Evolutionary conservation across 208 protist genomes (phyloP).

Genomic region (Trypanosoma melophagium): DNA sequence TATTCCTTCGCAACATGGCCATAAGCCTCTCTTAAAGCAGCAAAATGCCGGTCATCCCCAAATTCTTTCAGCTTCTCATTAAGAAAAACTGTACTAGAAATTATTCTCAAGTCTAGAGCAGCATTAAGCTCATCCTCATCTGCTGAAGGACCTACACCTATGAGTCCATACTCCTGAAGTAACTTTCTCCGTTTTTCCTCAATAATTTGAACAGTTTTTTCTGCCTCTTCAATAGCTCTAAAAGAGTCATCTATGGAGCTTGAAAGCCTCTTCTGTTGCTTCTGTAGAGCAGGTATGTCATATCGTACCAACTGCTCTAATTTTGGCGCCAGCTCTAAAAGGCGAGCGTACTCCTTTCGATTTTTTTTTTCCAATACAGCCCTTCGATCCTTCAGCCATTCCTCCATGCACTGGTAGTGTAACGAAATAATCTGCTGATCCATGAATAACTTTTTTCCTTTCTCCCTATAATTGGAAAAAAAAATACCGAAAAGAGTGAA

Average conservation of each 20-base stretch:
- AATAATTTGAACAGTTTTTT: slow-evolving; percentile 29
- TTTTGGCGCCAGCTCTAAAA: slow-evolving; percentile 46
- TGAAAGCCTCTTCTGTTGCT: slow-evolving; percentile 45
- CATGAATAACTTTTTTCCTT: slow-evolving; percentile 29
- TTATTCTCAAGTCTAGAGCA: slow-evolving; percentile 43
- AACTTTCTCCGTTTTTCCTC: slow-evolving; percentile 35
- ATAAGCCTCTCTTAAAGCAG: slow-evolving; percentile 40
- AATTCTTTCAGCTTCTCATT: slow-evolving; percentile 36
- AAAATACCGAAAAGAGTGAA: slow-evolving; percentile 22
- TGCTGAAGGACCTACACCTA: background rate
- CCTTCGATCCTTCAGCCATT: slow-evolving; percentile 74
- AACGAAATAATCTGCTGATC: slow-evolving; percentile 52
- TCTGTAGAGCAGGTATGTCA: slow-evolving; percentile 69
- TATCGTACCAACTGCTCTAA: slow-evolving; percentile 67
- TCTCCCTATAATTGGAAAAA: slow-evolving; percentile 2
- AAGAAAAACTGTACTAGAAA: slow-evolving; percentile 22
- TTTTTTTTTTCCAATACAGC: slow-evolving; percentile 51
- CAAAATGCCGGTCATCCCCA: slow-evolving; percentile 24
- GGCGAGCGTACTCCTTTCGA: slow-evolving; percentile 44
- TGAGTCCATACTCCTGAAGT: slow-evolving; percentile 44
- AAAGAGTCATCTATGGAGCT: slow-evolving; percentile 53
- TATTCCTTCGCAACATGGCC: slow-evolving; percentile 27
- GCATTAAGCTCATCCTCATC: slow-evolving; percentile 26
- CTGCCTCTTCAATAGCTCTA: slow-evolving; percentile 57
- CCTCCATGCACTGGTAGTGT: slow-evolving; percentile 84